phyloP scores from a whole-genome alignment of 805 yeast genomes.

The Starmerella stellata region DNA sequence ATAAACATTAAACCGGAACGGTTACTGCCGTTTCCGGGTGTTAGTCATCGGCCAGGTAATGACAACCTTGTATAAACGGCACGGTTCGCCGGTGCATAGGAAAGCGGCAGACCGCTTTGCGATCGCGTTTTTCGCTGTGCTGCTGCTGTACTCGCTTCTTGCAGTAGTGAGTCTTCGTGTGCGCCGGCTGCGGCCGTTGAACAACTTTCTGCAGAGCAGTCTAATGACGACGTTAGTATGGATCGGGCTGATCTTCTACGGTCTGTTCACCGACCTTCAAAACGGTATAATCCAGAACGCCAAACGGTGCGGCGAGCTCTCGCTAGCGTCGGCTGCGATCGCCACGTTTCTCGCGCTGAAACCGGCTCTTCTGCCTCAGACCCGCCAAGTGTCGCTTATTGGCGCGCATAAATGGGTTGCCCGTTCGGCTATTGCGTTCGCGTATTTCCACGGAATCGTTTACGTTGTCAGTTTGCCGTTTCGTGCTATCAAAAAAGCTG shows the following conservation, averaged over 20 bases:
- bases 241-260: constrained; percentile 6
- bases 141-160: constrained; percentile 10
- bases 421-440: constrained; percentile 52
- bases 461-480: constrained; percentile 24
- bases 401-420: constrained; percentile 88
- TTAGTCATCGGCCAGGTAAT: not conserved
- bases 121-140: constrained; percentile 2
- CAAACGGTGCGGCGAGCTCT: constrained; percentile 60
- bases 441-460: constrained; percentile 43
- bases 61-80: constrained; percentile 11
- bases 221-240: constrained; percentile 4
- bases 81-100: constrained; percentile 13
- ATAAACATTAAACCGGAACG: not conserved
- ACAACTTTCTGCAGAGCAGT: constrained; percentile 6
- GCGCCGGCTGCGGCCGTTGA: constrained; percentile 1
- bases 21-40: not conserved
- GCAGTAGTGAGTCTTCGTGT: constrained; percentile 3
- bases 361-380: constrained; percentile 70
- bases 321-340: constrained; percentile 60
- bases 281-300: constrained; percentile 29
- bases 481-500: not conserved
- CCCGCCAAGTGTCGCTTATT: constrained; percentile 47
- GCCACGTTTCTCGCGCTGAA: constrained; percentile 54
- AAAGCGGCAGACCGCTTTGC: constrained; percentile 11
- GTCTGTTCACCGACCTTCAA: constrained; percentile 8